phyloP scores from a whole-genome alignment of 208 protist genomes.

The Acanthamoeba healyi region DNA sequence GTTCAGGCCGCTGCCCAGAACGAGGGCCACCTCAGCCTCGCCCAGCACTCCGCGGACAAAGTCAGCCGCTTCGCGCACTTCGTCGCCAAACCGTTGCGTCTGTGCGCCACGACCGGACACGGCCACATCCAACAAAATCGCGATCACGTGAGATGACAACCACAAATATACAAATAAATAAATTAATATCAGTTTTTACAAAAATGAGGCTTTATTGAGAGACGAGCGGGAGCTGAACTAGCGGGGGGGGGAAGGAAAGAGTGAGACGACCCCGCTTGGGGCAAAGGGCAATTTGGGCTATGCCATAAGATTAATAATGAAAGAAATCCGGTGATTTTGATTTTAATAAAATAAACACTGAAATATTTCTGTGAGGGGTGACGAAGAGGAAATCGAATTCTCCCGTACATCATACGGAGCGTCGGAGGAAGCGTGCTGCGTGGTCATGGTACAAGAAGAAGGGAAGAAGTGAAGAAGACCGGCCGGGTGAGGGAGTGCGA shows the following conservation, averaged over 20 bases:
- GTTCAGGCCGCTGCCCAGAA: constrained; percentile 80
- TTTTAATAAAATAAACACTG: neutral
- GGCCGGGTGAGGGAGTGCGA: neutral
- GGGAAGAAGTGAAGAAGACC: no score
- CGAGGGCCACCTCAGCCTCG: constrained; percentile 76
- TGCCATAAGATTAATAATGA: no score
- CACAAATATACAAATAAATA: neutral
- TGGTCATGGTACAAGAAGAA: neutral
- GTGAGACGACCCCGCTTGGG: neutral
- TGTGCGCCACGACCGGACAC: neutral
- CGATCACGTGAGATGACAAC: neutral
- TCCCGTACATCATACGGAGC: neutral
- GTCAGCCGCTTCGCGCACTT: constrained; percentile 32
- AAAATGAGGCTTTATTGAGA: neutral
- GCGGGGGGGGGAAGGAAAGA: neutral
- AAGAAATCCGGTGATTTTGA: no score
- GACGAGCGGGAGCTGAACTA: neutral
- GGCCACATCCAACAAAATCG: neutral
- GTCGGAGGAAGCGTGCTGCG: neutral
- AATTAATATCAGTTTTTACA: neutral
- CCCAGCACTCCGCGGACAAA: constrained; percentile 67
- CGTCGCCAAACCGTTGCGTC: constrained; percentile 11
- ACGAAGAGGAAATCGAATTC: no score
- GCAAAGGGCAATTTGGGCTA: neutral
- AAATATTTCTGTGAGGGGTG: neutral